Evolutionary conservation across 2,329 filamentous ascomycete genomes (phyloP).

Genomic region (Alternaria panax): DNA sequence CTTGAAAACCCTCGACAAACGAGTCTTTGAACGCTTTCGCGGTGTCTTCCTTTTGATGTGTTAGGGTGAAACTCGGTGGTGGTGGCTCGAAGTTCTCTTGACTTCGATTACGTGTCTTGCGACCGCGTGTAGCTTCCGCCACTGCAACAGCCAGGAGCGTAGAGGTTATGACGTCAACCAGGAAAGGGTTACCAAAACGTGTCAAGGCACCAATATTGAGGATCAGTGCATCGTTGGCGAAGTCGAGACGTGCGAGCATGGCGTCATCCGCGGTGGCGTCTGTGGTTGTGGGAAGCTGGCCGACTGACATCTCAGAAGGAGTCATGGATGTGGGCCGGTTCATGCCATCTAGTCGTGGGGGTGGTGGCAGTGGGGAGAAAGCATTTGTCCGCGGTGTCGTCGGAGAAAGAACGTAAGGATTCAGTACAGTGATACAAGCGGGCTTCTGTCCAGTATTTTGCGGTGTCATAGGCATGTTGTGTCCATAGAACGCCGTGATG

Average conservation of each 20-base stretch:
- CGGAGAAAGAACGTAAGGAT: slow-evolving; percentile 50
- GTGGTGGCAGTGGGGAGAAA: slow-evolving; percentile 42
- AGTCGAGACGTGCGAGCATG: slow-evolving; percentile 56
- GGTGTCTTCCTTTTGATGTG: slow-evolving; percentile 33
- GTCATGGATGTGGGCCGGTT: slow-evolving; percentile 42
- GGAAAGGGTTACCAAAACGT: slow-evolving; percentile 54
- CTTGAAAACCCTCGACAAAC: slow-evolving; percentile 44
- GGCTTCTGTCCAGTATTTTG: slow-evolving; percentile 38
- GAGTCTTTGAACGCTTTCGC: slow-evolving; percentile 41
- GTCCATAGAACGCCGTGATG: slow-evolving; percentile 49
- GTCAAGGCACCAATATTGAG: slow-evolving; percentile 56
- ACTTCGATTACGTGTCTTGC: slow-evolving; percentile 25
- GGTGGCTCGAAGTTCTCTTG: slow-evolving; percentile 44
- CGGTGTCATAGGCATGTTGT: slow-evolving; percentile 48
- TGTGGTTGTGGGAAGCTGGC: slow-evolving; percentile 45
- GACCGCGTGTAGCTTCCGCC: slow-evolving; percentile 52
- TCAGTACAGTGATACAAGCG: slow-evolving; percentile 47
- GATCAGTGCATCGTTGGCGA: slow-evolving; percentile 51
- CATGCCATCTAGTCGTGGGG: slow-evolving; percentile 31
- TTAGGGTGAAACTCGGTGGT: slow-evolving; percentile 35
- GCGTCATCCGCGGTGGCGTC: slow-evolving; percentile 47
- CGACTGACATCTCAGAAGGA: slow-evolving; percentile 43
- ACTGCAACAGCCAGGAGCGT: slow-evolving; percentile 56
- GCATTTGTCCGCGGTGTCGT: slow-evolving; percentile 42
- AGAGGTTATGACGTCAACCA: slow-evolving; percentile 55